Conservation (phyloP, 495 filamentous ascomycete species). For the Penicillium robsamsonii region DNA sequence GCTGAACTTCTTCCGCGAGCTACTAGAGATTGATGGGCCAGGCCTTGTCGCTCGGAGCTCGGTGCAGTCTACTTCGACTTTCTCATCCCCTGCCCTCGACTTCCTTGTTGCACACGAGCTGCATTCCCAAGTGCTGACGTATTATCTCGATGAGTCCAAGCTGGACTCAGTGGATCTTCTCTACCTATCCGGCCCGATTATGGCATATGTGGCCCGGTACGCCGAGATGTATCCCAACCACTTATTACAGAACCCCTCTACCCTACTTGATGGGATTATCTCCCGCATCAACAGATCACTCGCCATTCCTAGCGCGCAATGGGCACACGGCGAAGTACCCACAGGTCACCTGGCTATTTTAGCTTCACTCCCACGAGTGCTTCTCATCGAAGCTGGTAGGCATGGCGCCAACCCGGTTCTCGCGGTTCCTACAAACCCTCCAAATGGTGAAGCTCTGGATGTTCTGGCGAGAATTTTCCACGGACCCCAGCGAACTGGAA, state of each 20-base stretch:
- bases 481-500: constrained; percentile 40
- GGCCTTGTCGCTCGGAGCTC: constrained; percentile 33
- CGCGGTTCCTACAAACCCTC: constrained; percentile 47
- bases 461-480: constrained; percentile 56
- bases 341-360: constrained; percentile 56
- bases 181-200: constrained; percentile 53
- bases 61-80: constrained; percentile 39
- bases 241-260: constrained; percentile 43
- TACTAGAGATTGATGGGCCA: constrained; percentile 51
- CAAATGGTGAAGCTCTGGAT: constrained; percentile 53
- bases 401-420: constrained; percentile 46
- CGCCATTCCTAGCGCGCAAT: constrained; percentile 44
- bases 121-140: constrained; percentile 49
- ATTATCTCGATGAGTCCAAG: constrained; percentile 52
- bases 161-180: constrained; percentile 51
- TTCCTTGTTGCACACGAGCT: constrained; percentile 53
- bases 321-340: constrained; percentile 51
- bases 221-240: constrained; percentile 54
- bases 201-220: constrained; percentile 58
- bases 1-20: constrained; percentile 70
- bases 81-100: constrained; percentile 53
- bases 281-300: constrained; percentile 45
- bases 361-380: constrained; percentile 54
- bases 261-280: constrained; percentile 45
- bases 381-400: constrained; percentile 51